phyloP scores from a whole-genome alignment of 2,329 filamentous ascomycete species.

The Pyricularia pennisetigena region DNA sequence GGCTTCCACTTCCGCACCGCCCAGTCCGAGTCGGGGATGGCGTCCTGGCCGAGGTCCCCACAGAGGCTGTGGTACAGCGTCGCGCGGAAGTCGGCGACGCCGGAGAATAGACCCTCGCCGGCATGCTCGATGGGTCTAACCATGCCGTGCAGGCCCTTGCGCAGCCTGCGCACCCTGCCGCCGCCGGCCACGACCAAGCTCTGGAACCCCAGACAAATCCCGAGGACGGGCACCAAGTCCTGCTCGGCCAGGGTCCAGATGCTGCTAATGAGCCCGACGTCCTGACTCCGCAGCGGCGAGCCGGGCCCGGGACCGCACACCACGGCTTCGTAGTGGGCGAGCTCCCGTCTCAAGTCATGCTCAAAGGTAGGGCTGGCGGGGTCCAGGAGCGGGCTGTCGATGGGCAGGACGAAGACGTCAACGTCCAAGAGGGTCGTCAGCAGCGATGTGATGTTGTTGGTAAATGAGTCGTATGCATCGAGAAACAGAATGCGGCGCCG shows the following conservation, averaged over 20 bases:
- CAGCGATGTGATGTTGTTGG: slow-evolving; percentile 84
- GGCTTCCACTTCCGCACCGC: slow-evolving; percentile 27
- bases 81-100: slow-evolving; percentile 50
- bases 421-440: slow-evolving; percentile 60
- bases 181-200: slow-evolving; percentile 64
- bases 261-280: slow-evolving; percentile 72
- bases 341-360: slow-evolving; percentile 35
- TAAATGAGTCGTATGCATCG: slow-evolving; percentile 95
- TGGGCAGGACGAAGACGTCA: slow-evolving; percentile 60
- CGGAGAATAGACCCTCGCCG: slow-evolving; percentile 52
- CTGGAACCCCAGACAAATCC: slow-evolving; percentile 85
- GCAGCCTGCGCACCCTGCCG: slow-evolving; percentile 53
- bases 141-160: slow-evolving; percentile 74
- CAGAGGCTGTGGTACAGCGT: slow-evolving; percentile 68
- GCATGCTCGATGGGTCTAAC: slow-evolving; percentile 56
- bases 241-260: slow-evolving; percentile 60
- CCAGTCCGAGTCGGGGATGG: slow-evolving; percentile 25
- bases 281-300: slow-evolving; percentile 57
- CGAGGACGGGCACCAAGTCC: slow-evolving; percentile 64
- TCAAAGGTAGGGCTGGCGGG: slow-evolving; percentile 26
- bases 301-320: slow-evolving; percentile 89
- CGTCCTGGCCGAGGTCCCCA: slow-evolving; percentile 42
- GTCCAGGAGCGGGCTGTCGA: slow-evolving; percentile 48
- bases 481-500: slow-evolving; percentile 62
- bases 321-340: slow-evolving; percentile 65